A percentile compares a stretch with the other conserved stretches of the same genome.
These are phyloP conservation scores for Candida nemodendra DNA, from an alignment of 805 yeast species.

Conservation along the genomic window DNA sequence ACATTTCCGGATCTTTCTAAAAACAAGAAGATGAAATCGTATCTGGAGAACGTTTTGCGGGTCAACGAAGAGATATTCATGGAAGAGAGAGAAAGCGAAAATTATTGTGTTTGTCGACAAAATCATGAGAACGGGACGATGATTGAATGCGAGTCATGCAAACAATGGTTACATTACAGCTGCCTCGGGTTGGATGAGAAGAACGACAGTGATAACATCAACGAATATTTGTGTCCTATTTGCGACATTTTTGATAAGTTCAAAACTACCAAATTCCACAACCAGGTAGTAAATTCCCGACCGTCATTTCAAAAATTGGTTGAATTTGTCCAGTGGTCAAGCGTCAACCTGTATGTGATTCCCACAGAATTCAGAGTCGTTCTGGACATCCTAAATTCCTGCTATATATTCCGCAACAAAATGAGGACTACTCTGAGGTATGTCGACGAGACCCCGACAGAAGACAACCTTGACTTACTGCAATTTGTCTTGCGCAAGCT, in stretches of 20 bases:
- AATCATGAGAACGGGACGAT: slow-evolving; percentile 54
- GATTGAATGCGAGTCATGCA: slow-evolving; percentile 69
- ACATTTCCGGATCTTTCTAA: slow-evolving; percentile 11
- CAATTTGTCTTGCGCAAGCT: slow-evolving; percentile 48
- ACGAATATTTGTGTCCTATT: slow-evolving; percentile 50
- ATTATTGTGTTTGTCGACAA: slow-evolving; percentile 63
- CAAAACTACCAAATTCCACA: slow-evolving; percentile 19
- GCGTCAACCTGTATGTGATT: slow-evolving; percentile 11
- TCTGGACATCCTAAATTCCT: slow-evolving; percentile 12
- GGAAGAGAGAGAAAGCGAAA: slow-evolving; percentile 16
- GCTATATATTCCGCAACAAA: slow-evolving; percentile 10
- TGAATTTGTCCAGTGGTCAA: slow-evolving; percentile 14
- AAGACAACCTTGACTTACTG: slow-evolving; percentile 29
- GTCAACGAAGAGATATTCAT: slow-evolving; percentile 17
- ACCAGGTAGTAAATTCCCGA: slow-evolving; percentile 7
- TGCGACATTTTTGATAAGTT: slow-evolving; percentile 40
- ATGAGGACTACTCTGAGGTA: slow-evolving; percentile 6
- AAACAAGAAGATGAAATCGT: slow-evolving; percentile 14
- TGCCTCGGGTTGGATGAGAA: slow-evolving; percentile 45
- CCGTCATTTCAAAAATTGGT: slow-evolving; percentile 14
- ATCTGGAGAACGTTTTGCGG: slow-evolving; percentile 11
- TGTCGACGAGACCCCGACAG: slow-evolving; percentile 21
- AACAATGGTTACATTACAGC: slow-evolving; percentile 67
- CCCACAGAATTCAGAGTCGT: slow-evolving; percentile 19
- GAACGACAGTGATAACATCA: slow-evolving; percentile 27